A percentile compares a stretch with the other conserved stretches of the same genome.
Evolutionary conservation across 306 rosid genomes (phyloP).

Genomic region (Vicia sativa): DNA sequence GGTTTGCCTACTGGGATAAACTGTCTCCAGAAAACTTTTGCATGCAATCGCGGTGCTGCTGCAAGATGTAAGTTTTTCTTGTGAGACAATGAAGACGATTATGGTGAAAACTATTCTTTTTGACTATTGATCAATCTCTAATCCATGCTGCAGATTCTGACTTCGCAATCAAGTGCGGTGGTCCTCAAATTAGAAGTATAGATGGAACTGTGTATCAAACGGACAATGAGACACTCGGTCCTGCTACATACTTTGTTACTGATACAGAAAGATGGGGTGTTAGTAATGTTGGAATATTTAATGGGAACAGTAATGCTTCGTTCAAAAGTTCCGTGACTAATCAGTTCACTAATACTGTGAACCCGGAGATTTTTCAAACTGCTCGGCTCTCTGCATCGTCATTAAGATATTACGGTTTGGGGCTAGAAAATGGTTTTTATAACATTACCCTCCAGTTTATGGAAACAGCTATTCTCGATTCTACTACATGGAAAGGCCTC

Average conservation of each 20-base stretch:
- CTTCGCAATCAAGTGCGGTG: constrained; percentile 75
- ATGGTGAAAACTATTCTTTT: neutral
- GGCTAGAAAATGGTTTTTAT: constrained; percentile 71
- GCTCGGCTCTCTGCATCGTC: constrained; percentile 79
- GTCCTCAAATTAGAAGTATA: constrained; percentile 47
- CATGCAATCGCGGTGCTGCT: constrained; percentile 58
- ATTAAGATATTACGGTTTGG: constrained; percentile 75
- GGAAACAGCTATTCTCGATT: constrained; percentile 51
- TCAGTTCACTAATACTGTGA: constrained; percentile 51
- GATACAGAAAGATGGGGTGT: constrained; percentile 63
- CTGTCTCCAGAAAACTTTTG: constrained; percentile 72
- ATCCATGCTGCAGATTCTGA: constrained; percentile 54
- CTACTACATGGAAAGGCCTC: constrained; percentile 59
- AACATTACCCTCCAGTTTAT: constrained; percentile 68
- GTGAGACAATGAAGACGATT: neutral
- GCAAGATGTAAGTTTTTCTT: constrained; percentile 62
- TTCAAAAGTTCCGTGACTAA: constrained; percentile 39
- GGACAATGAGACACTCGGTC: constrained; percentile 65
- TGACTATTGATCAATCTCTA: neutral
- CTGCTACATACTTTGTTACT: constrained; percentile 69
- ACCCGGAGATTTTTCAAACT: constrained; percentile 67
- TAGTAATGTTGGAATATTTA: constrained; percentile 70
- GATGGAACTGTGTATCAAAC: constrained; percentile 46
- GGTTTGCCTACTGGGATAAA: constrained; percentile 63
- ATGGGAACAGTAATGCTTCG: constrained; percentile 25